A percentile compares a stretch with the other conserved stretches of the same genome.
Conservation (phyloP, 306 rosid species). For the Citrullus mucosospermus region DNA sequence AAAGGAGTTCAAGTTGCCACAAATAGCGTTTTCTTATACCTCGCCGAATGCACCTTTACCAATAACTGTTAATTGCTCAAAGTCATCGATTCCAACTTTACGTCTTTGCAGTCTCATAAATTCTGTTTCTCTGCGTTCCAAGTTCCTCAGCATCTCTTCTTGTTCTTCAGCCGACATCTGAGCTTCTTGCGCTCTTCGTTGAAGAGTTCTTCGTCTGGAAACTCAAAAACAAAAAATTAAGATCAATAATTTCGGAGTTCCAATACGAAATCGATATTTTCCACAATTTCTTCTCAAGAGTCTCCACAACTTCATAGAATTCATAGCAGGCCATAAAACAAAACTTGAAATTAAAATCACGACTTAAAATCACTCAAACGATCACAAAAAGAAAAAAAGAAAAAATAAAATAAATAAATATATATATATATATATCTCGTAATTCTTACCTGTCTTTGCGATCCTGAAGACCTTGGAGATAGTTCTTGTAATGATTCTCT, state of each 20-base stretch:
- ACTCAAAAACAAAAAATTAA: background rate
- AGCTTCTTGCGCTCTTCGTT: conserved; percentile 71
- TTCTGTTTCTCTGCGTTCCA: conserved; percentile 87
- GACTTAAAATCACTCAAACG: background rate
- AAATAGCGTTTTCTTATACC: conserved; percentile 24
- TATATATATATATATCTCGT: no score
- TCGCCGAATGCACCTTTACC: conserved; percentile 99
- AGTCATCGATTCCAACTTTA: conserved; percentile 89
- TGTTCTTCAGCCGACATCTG: conserved; percentile 76
- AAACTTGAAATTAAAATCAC: background rate
- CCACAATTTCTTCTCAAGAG: background rate
- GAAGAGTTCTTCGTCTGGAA: conserved; percentile 68
- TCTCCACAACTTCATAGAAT: background rate
- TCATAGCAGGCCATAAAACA: background rate
- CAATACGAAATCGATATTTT: background rate
- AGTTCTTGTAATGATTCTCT: conserved; percentile 93
- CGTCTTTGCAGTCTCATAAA: conserved; percentile 91
- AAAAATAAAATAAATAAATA: no score
- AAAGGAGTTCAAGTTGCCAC: background rate
- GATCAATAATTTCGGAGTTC: background rate
- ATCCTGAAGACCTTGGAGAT: conserved; percentile 91
- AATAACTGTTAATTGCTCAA: conserved; percentile 78
- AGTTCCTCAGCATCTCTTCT: conserved; percentile 83
- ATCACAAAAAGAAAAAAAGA: background rate
- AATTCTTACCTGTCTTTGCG: conserved; percentile 69